Base-by-base conservation (phyloP, 345 rosid species). In the Diplotaxis tenuifolia region DNA sequence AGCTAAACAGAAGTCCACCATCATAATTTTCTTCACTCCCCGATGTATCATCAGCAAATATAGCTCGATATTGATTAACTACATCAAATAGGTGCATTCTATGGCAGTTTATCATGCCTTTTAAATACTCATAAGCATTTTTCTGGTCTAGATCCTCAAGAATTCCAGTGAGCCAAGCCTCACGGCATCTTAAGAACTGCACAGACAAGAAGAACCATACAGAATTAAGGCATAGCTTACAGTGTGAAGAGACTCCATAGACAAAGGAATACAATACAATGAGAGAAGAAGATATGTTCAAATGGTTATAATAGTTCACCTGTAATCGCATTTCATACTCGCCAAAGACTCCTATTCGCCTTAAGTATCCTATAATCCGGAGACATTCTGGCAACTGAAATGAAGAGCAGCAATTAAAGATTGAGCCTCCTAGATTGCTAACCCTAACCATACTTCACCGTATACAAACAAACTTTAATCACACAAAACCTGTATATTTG, bases 141-240 rank as follows among this genome's bases (percentile, higher is more conserved):
- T 81, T 84, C 82, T 89, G 99, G 80, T 90, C 96, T 68, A 92
- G 78, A 86, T 95, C 96, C 80, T 92, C 98, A 6, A 95, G 93
- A 81, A 95, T 87, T 63, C 97, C 96, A 78, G 93, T 87, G 73
- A 95, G 96, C 99, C 99, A 95, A 49, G 98, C 90, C 80, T 92
- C 99, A 53, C 96, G 91, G 73, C 99, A 95, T 84, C 96, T 90
- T 77, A 95, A 79, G 83, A 95, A 92, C 99, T 95, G 86, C 80
- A 76, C 3, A 84, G 68, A 81, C 7, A 74, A 73, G 63, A 49
- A 49, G 49, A 60, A 49, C 29, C 9, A 9, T 14, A 82, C 79
- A 82, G 60, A 77, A n/a, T 59, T 23, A 54, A 59, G 31, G 68
- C 47, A 20, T 11, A 54, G 40, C 42, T 69, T 55, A 61, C 32